These are phyloP conservation scores for Penicillium sp. DNA, from an alignment of 2,329 filamentous ascomycete species.

Conservation along the genomic window DNA sequence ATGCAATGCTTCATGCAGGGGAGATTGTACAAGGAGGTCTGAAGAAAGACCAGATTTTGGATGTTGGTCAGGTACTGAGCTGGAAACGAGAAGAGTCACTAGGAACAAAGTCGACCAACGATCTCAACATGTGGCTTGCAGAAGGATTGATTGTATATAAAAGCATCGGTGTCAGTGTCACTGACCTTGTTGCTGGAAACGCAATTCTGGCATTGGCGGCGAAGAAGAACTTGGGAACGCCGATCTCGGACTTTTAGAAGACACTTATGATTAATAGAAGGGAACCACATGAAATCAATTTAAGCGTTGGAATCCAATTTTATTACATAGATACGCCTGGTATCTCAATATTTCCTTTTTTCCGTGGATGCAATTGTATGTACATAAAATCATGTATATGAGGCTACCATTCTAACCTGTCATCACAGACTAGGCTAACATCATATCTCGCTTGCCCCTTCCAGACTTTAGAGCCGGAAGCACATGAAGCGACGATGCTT, in stretches of 20 bases:
- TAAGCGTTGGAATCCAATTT: too few species aligned
- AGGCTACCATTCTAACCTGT: constrained; percentile 51
- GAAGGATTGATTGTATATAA: constrained; percentile 27
- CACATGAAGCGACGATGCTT: constrained; percentile 57
- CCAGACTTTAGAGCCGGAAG: constrained; percentile 61
- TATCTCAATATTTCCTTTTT: too few species aligned
- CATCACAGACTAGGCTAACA: constrained; percentile 63
- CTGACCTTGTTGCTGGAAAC: constrained; percentile 18
- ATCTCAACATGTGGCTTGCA: constrained; percentile 9
- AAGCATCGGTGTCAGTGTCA: constrained; percentile 26
- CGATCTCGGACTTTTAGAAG: neutral
- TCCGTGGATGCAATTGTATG: neutral
- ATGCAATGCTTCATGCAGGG: neutral
- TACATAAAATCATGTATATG: neutral
- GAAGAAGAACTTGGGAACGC: neutral
- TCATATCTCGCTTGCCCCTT: constrained; percentile 60
- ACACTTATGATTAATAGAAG: neutral
- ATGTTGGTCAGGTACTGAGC: neutral
- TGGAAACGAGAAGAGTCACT: neutral
- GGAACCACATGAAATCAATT: too few species aligned
- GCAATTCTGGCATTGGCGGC: neutral
- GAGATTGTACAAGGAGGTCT: neutral
- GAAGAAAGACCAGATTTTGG: neutral
- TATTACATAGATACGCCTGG: too few species aligned
- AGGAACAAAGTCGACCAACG: neutral